Evolutionary conservation across 2,329 filamentous ascomycete species (phyloP).

Genomic region (Mariannaea sp.): DNA sequence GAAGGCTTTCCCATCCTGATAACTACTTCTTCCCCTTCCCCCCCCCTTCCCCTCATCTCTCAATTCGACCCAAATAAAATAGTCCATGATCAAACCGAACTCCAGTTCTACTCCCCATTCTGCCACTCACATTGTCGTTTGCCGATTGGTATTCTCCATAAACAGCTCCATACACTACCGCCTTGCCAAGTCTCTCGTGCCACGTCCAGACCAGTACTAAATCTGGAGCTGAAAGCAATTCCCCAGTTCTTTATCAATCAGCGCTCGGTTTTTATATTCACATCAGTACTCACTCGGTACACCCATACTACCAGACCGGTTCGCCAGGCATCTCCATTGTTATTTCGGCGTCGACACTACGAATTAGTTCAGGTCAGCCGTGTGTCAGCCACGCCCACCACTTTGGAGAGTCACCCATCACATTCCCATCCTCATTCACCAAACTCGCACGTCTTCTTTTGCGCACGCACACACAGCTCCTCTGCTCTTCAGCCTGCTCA

Average conservation of each 20-base stretch:
- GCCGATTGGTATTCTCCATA: neutral
- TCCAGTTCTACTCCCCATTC: slow-evolving; percentile 4
- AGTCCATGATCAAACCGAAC: slow-evolving; percentile 12
- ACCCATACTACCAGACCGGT: slow-evolving; percentile 6
- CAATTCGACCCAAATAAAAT: slow-evolving; percentile 8
- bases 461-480: neutral
- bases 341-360: slow-evolving; percentile 11
- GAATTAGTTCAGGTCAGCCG: slow-evolving; percentile 9
- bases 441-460: too few relatives aligned
- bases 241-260: slow-evolving; percentile 22
- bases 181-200: slow-evolving; percentile 7
- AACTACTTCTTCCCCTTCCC: neutral
- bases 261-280: slow-evolving; percentile 4
- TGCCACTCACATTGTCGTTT: neutral
- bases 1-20: slow-evolving; percentile 3
- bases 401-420: slow-evolving; percentile 11
- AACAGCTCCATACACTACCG: slow-evolving; percentile 11
- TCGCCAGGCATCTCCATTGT: slow-evolving; percentile 6
- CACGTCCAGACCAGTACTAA: slow-evolving; percentile 3
- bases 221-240: neutral
- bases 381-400: slow-evolving; percentile 17
- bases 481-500: neutral
- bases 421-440: too few relatives aligned
- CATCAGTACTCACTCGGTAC: slow-evolving; percentile 7
- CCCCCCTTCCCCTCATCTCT: neutral